These are phyloP conservation scores for Xylariaceae sp. DNA, from an alignment of 2,329 filamentous ascomycete genomes.

Conservation along the genomic window DNA sequence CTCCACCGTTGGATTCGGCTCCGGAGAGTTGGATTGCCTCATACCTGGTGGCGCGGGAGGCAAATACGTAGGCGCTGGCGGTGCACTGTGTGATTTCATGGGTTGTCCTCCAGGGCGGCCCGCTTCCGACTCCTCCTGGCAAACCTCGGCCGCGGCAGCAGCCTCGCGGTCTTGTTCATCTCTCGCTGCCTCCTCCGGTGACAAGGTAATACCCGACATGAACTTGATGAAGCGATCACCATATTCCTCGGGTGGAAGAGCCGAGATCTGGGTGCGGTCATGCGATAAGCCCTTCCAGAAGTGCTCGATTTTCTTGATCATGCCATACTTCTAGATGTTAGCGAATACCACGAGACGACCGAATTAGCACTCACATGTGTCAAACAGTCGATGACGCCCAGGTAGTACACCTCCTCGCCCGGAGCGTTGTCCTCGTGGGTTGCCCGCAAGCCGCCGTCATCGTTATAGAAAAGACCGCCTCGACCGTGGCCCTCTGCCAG, in stretches of 20 bases:
- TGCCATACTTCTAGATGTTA: conserved; percentile 60
- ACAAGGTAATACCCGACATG: conserved; percentile 85
- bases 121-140: conserved; percentile 10
- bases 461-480: conserved; percentile 76
- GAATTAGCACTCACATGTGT: conserved; percentile 67
- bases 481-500: conserved; percentile 67
- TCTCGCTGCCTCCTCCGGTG: conserved; percentile 72
- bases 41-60: conserved; percentile 25
- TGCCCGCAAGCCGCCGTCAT: conserved; percentile 87
- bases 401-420: conserved; percentile 91
- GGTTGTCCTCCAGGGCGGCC: conserved; percentile 3
- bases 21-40: conserved; percentile 22
- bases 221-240: conserved; percentile 92
- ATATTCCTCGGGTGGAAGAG: conserved; percentile 82
- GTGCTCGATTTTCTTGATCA: conserved; percentile 90
- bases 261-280: conserved; percentile 82
- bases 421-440: conserved; percentile 83
- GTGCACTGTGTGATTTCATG: conserved; percentile 8
- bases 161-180: conserved; percentile 54
- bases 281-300: conserved; percentile 91
- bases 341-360: not conserved
- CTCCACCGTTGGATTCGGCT: conserved; percentile 24
- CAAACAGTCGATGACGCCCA: conserved; percentile 96
- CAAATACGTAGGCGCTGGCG: conserved; percentile 22
- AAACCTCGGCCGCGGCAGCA: conserved; percentile 30